Base-by-base conservation (phyloP, 2,329 filamentous ascomycete genomes). In the Epichloe baconii region DNA sequence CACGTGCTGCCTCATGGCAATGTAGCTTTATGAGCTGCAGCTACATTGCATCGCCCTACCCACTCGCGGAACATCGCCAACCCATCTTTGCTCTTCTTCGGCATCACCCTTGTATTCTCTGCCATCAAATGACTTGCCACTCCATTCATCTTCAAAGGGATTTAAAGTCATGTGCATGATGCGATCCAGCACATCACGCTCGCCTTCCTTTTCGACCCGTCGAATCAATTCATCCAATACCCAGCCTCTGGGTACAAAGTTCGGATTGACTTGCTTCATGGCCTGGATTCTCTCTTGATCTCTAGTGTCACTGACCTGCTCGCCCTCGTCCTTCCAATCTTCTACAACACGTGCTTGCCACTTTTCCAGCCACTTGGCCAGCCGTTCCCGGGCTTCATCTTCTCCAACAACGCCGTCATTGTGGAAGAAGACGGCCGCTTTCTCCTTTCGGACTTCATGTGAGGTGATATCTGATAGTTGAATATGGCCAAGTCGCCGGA, bases 161-260 rank as follows among this genome's bases (percentile, higher is more conserved):
- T 88, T 75, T 41, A 91, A 70, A 2, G 83, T 80, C 82, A 97
- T 85, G 44, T 88, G 79, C 83, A 95, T 88, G 23, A 93, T 75
- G 34, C 83, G 76, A 12, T 79, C 73, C 44, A 98, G 66, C 37
- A 97, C 82, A 8, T 89, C 83, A 51, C 87, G 76, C 61, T 98
- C 90, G 2, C 82, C 80, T 48, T 83, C 81, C 64, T 87, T 87
- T 67, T 97, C 88, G 0, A 97, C 90, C 10, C 88, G 79, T 44
- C 85, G 80, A 57, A 98, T 97, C 14, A 98, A 66, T 67, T 98
- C 93, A 64, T 97, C 91, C 19, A 98, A 74, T 48, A 98, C 80
- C 90, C 91, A 98, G 17, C 86, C 83, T 45, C 89, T 79, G 0
- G 93, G 88, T 0, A 96, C 74, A 61, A 98, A 98, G 70, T 87